A percentile compares a stretch with the other conserved stretches of the same genome.
These are phyloP conservation scores for Lasiodiplodia gonubiensis DNA, from an alignment of 2,329 filamentous ascomycete genomes.

Conservation along the genomic window DNA sequence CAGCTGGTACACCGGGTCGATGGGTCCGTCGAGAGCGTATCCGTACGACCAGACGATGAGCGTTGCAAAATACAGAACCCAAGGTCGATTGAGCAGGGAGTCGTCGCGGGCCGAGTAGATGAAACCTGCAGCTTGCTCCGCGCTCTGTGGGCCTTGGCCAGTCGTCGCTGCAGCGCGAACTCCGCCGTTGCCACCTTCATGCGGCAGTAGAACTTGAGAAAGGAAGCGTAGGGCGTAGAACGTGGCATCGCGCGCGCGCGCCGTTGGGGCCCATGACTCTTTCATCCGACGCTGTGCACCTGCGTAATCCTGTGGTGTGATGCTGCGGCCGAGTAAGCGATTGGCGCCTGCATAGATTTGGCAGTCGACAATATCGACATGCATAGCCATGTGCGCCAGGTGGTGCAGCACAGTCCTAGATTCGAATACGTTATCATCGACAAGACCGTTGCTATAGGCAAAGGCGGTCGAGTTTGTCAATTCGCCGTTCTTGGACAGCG, in stretches of 20 bases:
- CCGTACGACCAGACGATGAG: conserved; percentile 96
- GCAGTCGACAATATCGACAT: conserved; percentile 95
- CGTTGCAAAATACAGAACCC: conserved; percentile 92
- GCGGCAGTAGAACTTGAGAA: conserved; percentile 76
- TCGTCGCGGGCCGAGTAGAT: conserved; percentile 85
- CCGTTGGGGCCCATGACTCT: conserved; percentile 85
- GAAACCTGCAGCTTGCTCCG: conserved; percentile 37
- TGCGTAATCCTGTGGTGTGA: conserved; percentile 80
- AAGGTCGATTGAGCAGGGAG: conserved; percentile 86
- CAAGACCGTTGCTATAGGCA: conserved; percentile 40
- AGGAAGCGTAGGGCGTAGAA: conserved; percentile 93
- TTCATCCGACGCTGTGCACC: conserved; percentile 83
- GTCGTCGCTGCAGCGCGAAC: neutral
- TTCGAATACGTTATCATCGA: conserved; percentile 79
- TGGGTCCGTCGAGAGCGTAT: conserved; percentile 83
- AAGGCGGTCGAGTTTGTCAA: conserved; percentile 39
- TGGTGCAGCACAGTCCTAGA: conserved; percentile 89
- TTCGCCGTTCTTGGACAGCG: conserved; percentile 64
- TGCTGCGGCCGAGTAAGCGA: conserved; percentile 81
- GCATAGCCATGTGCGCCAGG: conserved; percentile 96
- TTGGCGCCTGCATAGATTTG: conserved; percentile 93
- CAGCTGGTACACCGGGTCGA: conserved; percentile 60
- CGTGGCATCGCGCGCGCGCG: conserved; percentile 85
- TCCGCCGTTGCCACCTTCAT: conserved; percentile 47
- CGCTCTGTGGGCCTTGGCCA: conserved; percentile 36